phyloP scores from a whole-genome alignment of 2,329 filamentous ascomycete species.

The Aquanectria penicillioides region DNA sequence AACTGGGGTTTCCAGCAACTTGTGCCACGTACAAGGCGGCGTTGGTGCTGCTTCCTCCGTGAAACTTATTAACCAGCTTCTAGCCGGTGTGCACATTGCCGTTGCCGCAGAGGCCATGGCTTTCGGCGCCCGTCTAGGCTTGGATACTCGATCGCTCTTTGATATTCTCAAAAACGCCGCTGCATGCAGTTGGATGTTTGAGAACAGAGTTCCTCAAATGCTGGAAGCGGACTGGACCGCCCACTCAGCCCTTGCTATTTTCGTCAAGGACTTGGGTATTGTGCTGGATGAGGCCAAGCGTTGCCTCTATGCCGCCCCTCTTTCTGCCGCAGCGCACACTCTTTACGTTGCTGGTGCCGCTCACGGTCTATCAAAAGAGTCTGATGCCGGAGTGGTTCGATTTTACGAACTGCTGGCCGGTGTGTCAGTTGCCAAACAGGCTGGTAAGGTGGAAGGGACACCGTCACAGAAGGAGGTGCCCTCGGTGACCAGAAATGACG shows the following conservation, averaged over 20 bases:
- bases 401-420: constrained; percentile 49
- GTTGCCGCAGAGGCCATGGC: constrained; percentile 66
- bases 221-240: constrained; percentile 48
- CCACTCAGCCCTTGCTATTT: constrained; percentile 48
- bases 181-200: constrained; percentile 51
- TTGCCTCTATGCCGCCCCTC: constrained; percentile 40
- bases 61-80: constrained; percentile 67
- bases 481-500: background rate
- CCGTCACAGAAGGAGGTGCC: background rate
- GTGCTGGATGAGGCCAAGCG: constrained; percentile 46
- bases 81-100: constrained; percentile 67
- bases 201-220: constrained; percentile 48
- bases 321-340: constrained; percentile 44
- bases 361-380: constrained; percentile 45
- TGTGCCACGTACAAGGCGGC: constrained; percentile 60
- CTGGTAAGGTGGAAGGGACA: constrained; percentile 6
- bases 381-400: constrained; percentile 48
- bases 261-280: constrained; percentile 48
- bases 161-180: constrained; percentile 56
- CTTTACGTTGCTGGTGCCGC: constrained; percentile 46
- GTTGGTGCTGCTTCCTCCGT: constrained; percentile 64
- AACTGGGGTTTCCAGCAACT: constrained; percentile 43
- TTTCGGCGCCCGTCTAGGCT: constrained; percentile 61
- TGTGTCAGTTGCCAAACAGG: constrained; percentile 29
- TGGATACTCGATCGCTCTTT: constrained; percentile 60